phyloP scores from a whole-genome alignment of 805 yeast genomes.

The Clavispora vitiphila region DNA sequence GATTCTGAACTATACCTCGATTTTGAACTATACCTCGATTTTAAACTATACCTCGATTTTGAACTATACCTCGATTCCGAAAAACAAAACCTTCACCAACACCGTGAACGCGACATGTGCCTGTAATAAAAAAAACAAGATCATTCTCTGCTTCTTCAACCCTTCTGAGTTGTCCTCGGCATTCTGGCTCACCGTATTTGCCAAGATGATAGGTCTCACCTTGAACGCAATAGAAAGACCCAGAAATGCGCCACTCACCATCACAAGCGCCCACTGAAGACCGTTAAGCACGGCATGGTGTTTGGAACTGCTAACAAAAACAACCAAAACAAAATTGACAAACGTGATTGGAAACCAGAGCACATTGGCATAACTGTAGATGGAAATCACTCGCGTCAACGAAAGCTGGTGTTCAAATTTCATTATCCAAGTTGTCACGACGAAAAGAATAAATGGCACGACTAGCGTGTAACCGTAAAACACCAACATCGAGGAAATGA shows the following conservation, averaged over 20 bases:
- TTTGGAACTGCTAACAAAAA: conserved; percentile 36
- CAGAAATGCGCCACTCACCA: conserved; percentile 55
- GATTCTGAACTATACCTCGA: too few relatives aligned
- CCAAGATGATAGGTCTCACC: conserved; percentile 33
- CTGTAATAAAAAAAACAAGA: conserved; percentile 39
- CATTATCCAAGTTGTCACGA: conserved; percentile 46
- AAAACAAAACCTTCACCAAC: conserved; percentile 62
- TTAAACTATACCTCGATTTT: too few relatives aligned
- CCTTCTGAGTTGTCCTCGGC: conserved; percentile 25
- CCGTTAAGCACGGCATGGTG: conserved; percentile 36
- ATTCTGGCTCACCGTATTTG: conserved; percentile 28
- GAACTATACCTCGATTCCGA: conserved; percentile 37
- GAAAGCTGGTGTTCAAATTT: conserved; percentile 48
- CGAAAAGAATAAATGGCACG: conserved; percentile 55
- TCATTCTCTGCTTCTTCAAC: conserved; percentile 22
- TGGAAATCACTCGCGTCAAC: conserved; percentile 57
- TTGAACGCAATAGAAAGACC: conserved; percentile 51
- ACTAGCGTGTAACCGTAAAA: conserved; percentile 73
- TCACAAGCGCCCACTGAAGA: conserved; percentile 61
- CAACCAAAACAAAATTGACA: conserved; percentile 52
- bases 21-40: too few relatives aligned
- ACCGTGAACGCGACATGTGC: conserved; percentile 57
- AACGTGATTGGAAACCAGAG: conserved; percentile 84
- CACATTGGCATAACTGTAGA: conserved; percentile 80
- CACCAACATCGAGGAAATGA: conserved; percentile 63